Evolutionary conservation across 441 rosid species (phyloP).

Genomic region (Gossypium davidsonii): DNA sequence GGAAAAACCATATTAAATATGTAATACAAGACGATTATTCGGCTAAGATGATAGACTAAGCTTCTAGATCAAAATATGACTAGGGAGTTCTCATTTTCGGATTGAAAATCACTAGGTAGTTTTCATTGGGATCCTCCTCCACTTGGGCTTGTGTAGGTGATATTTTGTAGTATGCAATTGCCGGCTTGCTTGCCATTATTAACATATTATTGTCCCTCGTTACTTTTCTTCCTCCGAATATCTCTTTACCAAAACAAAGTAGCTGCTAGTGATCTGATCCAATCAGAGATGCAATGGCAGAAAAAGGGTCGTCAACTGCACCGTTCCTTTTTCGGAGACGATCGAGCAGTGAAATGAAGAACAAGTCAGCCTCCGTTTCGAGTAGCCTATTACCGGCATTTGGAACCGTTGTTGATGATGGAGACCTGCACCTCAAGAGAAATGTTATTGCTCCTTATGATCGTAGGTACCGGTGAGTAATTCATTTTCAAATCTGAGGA

Average conservation of each 20-base stretch:
- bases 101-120: neutral
- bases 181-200: conserved; percentile 3
- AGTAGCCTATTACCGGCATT: conserved; percentile 86
- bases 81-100: neutral
- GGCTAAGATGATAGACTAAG: too few relatives aligned
- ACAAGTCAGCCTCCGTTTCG: conserved; percentile 61
- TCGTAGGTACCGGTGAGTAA: conserved; percentile 64
- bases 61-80: too few relatives aligned
- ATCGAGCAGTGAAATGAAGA: conserved; percentile 51
- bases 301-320: conserved; percentile 35
- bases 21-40: too few relatives aligned
- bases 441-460: conserved; percentile 67
- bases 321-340: conserved; percentile 46
- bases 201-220: neutral
- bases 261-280: neutral
- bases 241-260: neutral
- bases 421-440: conserved; percentile 37
- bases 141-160: neutral
- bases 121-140: neutral
- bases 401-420: conserved; percentile 60
- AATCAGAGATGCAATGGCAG: conserved; percentile 20
- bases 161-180: neutral
- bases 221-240: neutral
- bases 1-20: too few relatives aligned
- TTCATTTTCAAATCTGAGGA: neutral